These are phyloP conservation scores for Fusarium neocosmosporiellum DNA, from an alignment of 2,329 filamentous ascomycete genomes.

Conservation along the genomic window DNA sequence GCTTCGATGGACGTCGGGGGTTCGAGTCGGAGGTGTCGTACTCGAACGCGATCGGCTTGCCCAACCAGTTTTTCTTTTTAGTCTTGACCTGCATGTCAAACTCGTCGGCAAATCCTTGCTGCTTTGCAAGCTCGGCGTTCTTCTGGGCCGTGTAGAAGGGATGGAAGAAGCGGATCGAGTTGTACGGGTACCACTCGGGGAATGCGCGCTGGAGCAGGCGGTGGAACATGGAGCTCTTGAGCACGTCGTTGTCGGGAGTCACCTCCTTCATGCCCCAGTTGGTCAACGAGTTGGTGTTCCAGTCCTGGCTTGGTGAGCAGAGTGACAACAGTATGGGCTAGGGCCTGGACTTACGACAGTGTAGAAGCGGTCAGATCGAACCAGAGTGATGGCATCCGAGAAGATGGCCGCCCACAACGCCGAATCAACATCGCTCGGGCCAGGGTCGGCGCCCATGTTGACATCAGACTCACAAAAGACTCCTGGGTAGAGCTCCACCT, in stretches of 20 bases:
- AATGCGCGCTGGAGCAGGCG: conserved; percentile 37
- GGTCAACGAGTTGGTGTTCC: conserved; percentile 53
- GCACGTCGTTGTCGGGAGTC: conserved; percentile 28
- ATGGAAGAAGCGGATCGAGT: conserved; percentile 37
- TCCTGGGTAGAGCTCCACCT: conserved; percentile 72
- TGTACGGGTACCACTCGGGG: conserved; percentile 33
- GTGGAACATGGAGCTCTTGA: conserved; percentile 39
- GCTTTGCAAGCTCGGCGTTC: conserved; percentile 23
- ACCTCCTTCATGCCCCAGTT: conserved; percentile 40
- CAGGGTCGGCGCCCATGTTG: conserved; percentile 73
- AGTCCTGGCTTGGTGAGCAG: conserved; percentile 43
- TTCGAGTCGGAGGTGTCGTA: neutral
- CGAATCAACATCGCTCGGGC: conserved; percentile 70
- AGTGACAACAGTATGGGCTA: accelerated
- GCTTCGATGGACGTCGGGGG: neutral
- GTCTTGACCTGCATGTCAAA: conserved; percentile 3
- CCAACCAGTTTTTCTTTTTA: neutral
- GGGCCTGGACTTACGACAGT: conserved; percentile 49
- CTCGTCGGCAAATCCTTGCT: conserved; percentile 20
- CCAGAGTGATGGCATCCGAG: conserved; percentile 76
- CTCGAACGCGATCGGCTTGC: neutral
- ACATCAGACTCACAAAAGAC: conserved; percentile 73
- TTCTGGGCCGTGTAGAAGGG: conserved; percentile 35
- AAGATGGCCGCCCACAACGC: conserved; percentile 73
- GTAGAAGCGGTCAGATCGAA: conserved; percentile 75